Percentiles rank a stretch among this genome's conserved stretches.
These are phyloP conservation scores for Sclerotiophoma versabilis DNA, from an alignment of 2,329 filamentous ascomycete genomes.

Conservation along the genomic window DNA sequence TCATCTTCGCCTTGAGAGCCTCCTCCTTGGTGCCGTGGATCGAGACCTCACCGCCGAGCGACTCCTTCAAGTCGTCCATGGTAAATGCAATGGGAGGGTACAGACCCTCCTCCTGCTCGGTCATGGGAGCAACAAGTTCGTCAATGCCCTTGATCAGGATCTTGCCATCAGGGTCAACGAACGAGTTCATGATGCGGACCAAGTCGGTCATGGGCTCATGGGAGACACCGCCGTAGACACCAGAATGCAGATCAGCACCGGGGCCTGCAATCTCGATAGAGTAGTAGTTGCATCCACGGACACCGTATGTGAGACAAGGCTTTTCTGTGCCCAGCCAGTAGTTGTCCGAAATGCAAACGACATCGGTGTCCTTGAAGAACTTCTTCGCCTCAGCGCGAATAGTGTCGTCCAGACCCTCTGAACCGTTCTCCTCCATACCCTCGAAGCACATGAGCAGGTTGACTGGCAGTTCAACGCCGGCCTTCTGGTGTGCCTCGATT, in stretches of 20 bases:
- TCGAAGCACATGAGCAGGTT: conserved; percentile 99
- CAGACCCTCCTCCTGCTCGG: conserved; percentile 83
- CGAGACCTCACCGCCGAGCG: conserved; percentile 84
- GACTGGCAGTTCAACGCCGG: conserved; percentile 91
- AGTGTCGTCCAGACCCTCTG: conserved; percentile 93
- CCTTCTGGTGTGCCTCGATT: conserved; percentile 96
- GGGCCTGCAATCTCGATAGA: conserved; percentile 88
- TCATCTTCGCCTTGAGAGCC: conserved; percentile 95
- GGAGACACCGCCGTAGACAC: conserved; percentile 94
- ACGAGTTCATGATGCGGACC: conserved; percentile 77
- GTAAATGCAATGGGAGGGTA: conserved; percentile 92
- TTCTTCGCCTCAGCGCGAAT: conserved; percentile 90
- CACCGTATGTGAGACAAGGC: conserved; percentile 95
- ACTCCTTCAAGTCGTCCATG: conserved; percentile 94
- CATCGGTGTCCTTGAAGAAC: conserved; percentile 94
- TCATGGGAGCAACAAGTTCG: conserved; percentile 90
- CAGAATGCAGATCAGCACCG: conserved; percentile 92
- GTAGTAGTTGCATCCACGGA: conserved; percentile 98
- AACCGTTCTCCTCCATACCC: conserved; percentile 99
- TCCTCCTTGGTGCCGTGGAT: conserved; percentile 89
- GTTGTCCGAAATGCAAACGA: conserved; percentile 98
- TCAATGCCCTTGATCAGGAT: conserved; percentile 94
- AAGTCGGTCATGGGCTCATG: conserved; percentile 99
- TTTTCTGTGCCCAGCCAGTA: conserved; percentile 99
- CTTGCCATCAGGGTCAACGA: conserved; percentile 90